Percentiles rank a stretch among this genome's conserved stretches.
Conservation (phyloP, 2,329 filamentous ascomycete genomes). For the Coniosporium tulheliwenetii region DNA sequence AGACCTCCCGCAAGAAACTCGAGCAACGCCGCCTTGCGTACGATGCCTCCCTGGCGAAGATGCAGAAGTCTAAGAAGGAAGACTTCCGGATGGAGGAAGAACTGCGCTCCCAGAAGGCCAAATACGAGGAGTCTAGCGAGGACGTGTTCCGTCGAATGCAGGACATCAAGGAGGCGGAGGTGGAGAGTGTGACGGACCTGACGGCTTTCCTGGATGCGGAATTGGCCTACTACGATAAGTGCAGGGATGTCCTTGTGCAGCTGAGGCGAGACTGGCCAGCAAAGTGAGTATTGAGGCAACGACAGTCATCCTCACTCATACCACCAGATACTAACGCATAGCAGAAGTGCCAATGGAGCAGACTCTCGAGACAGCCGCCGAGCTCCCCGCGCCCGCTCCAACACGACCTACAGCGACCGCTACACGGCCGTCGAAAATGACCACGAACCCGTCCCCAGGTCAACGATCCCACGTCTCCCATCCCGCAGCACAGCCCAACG, state of each 20-base stretch:
- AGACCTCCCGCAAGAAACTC: conserved; percentile 82
- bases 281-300: conserved; percentile 1
- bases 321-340: neutral
- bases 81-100: conserved; percentile 91
- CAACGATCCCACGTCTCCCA: conserved; percentile 8
- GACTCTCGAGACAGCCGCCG: conserved; percentile 21
- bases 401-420: conserved; percentile 35
- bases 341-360: conserved; percentile 10
- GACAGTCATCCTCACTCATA: neutral
- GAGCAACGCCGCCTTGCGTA: conserved; percentile 80
- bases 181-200: conserved; percentile 66
- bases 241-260: conserved; percentile 63
- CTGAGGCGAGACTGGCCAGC: conserved; percentile 55
- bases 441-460: too few species aligned
- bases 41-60: conserved; percentile 75
- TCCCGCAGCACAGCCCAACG: conserved; percentile 23
- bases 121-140: conserved; percentile 90
- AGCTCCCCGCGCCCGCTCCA: conserved; percentile 40
- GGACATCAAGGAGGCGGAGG: conserved; percentile 86
- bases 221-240: conserved; percentile 81
- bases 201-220: conserved; percentile 75
- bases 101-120: conserved; percentile 75
- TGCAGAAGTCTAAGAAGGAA: conserved; percentile 87
- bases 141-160: conserved; percentile 88
- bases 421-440: too few species aligned